phyloP scores from a whole-genome alignment of 2,329 filamentous ascomycete genomes.

The Scedosporium minutisporum region DNA sequence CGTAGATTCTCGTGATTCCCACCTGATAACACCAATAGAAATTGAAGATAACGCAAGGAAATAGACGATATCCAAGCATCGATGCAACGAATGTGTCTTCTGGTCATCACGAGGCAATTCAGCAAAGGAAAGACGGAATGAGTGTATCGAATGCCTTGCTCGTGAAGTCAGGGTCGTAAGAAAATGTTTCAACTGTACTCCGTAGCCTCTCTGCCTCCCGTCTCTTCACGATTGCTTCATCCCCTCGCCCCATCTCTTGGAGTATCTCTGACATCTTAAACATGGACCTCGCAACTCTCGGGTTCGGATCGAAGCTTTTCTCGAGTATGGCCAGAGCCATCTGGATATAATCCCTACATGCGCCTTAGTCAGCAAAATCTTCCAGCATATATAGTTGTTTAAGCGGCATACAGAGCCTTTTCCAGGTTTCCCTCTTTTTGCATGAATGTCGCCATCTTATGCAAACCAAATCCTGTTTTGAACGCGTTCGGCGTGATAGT shows the following conservation, averaged over 20 bases:
- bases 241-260: not conserved
- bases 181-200: not conserved
- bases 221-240: not conserved
- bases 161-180: not conserved
- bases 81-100: no score
- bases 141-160: not conserved
- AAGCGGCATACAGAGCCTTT: not conserved
- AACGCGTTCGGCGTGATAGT: not conserved
- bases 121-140: not conserved
- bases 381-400: not conserved
- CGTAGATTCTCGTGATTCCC: no score
- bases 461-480: not conserved
- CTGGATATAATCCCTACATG: not conserved
- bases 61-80: no score
- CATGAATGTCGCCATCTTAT: not conserved
- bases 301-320: not conserved
- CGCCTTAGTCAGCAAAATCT: not conserved
- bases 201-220: not conserved
- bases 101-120: no score
- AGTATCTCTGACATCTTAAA: not conserved
- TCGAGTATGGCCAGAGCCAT: not conserved
- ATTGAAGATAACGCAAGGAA: no score
- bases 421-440: not conserved
- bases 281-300: not conserved
- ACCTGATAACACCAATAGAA: no score